Evolutionary conservation across 2,329 filamentous ascomycete genomes (phyloP).

Genomic region (Paecilomyces formosus): DNA sequence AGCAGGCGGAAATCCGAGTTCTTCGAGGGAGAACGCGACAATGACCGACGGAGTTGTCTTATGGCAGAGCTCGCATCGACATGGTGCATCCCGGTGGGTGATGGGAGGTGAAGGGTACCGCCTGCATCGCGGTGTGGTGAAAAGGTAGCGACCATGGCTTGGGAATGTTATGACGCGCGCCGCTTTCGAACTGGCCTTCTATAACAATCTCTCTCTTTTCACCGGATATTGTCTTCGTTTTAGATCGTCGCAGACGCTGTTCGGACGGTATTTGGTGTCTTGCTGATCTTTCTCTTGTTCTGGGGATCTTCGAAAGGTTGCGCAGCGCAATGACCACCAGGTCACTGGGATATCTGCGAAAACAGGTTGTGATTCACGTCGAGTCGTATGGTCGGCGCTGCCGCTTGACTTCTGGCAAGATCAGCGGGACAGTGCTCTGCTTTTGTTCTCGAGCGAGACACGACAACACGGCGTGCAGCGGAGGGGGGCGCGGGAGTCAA

Average conservation of each 20-base stretch:
- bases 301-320: not conserved
- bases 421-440: not conserved
- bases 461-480: not conserved
- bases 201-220: not conserved
- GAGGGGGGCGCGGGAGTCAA: not conserved
- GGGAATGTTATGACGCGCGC: conserved; percentile 5
- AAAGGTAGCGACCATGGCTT: conserved; percentile 40
- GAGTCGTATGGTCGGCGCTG: not conserved
- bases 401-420: not conserved
- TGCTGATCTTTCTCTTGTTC: not conserved
- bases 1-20: conserved; percentile 60
- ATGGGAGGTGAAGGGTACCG: conserved; percentile 78
- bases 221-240: not conserved
- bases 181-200: not conserved
- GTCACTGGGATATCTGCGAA: not conserved
- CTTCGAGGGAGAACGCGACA: conserved; percentile 91
- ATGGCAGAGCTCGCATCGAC: conserved; percentile 77
- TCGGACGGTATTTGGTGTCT: not conserved
- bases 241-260: not conserved
- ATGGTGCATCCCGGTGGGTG: conserved; percentile 74
- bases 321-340: not conserved
- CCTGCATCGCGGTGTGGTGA: conserved; percentile 49
- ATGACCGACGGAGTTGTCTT: conserved; percentile 73
- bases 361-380: not conserved
- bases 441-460: not conserved